Conservation (phyloP, 225 moss, liverwort and hornwort species). For the Thuidium tamariscinum region DNA sequence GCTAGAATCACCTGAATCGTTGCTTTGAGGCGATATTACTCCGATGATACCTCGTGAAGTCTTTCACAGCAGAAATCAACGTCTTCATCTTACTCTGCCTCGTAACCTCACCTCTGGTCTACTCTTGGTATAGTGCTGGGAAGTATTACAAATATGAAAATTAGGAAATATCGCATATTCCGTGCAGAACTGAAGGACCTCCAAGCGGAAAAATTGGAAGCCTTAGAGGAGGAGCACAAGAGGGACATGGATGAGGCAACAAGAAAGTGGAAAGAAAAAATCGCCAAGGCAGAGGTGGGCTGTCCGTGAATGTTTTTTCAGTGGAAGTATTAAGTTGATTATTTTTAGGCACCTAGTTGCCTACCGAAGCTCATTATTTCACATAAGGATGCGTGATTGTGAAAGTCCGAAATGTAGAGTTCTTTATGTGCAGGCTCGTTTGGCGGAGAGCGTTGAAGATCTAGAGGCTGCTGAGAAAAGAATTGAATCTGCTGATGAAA, state of each 20-base stretch:
- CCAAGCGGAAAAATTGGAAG: constrained; percentile 19
- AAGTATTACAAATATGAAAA: neutral
- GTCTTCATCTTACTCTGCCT: neutral
- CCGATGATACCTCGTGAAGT: neutral
- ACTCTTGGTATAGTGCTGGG: neutral
- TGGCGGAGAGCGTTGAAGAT: constrained; percentile 34
- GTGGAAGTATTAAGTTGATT: neutral
- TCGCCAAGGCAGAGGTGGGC: constrained; percentile 27
- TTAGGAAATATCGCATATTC: neutral
- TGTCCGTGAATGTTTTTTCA: neutral
- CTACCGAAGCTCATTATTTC: neutral
- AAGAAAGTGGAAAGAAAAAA: constrained; percentile 27
- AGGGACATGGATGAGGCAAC: constrained; percentile 26
- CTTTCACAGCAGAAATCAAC: neutral
- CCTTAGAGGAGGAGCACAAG: constrained; percentile 34
- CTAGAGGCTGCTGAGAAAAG: constrained; percentile 26
- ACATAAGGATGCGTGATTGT: neutral
- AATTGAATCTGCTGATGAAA: constrained; percentile 17
- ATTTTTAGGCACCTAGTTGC: neutral
- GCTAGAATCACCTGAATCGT: neutral
- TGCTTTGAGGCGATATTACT: neutral
- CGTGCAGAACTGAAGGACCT: constrained; percentile 23
- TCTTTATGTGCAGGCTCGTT: constrained; percentile 28
- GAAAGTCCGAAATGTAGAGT: neutral
- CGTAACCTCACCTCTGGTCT: neutral